These are phyloP conservation scores for Hanseniaspora vineae DNA, from an alignment of 805 yeast species.

Conservation along the genomic window DNA sequence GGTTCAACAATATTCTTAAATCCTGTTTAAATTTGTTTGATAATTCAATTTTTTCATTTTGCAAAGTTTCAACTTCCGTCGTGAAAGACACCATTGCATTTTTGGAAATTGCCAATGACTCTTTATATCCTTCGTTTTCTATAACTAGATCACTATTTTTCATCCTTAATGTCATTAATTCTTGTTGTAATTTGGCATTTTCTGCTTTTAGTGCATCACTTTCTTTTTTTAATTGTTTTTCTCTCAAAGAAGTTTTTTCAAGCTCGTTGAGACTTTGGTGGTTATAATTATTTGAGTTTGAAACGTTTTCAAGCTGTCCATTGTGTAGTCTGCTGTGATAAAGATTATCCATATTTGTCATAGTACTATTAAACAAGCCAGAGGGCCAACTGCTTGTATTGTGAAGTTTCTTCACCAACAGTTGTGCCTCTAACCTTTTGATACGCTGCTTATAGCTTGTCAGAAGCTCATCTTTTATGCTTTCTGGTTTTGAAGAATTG, in stretches of 20 bases:
- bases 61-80: constrained; percentile 6
- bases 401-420: constrained; percentile 60
- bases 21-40: constrained; percentile 16
- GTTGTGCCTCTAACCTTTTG: constrained; percentile 58
- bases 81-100: constrained; percentile 18
- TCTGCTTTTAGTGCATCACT: constrained; percentile 6
- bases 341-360: background rate
- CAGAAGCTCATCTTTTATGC: background rate
- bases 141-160: constrained; percentile 12
- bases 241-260: background rate
- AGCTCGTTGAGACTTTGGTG: background rate
- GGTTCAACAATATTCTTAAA: constrained; percentile 5
- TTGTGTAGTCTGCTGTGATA: background rate
- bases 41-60: constrained; percentile 9
- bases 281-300: background rate
- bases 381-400: constrained; percentile 36
- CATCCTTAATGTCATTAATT: background rate
- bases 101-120: constrained; percentile 17
- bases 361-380: constrained; percentile 22
- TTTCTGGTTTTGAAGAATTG: no score
- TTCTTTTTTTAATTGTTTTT: background rate
- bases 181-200: constrained; percentile 3
- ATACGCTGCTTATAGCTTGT: constrained; percentile 15
- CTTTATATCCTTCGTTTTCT: constrained; percentile 19
- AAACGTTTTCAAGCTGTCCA: background rate